Conservation (phyloP, 106 monocot genomes). For the Ottelia alismoides region DNA sequence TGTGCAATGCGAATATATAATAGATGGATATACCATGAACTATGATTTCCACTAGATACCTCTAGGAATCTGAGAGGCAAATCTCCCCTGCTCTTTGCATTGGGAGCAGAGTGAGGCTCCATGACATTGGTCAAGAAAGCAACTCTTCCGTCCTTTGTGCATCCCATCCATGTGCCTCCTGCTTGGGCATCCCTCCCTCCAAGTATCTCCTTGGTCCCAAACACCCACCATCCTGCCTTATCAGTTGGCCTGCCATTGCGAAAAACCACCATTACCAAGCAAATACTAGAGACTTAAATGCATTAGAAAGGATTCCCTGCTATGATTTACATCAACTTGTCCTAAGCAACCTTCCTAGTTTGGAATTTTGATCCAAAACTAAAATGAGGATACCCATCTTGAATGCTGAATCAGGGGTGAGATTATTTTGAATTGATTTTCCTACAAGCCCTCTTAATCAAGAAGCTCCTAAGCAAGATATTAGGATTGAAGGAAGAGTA, state of each 20-base stretch:
- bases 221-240: constrained; percentile 29
- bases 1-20: too few relatives aligned
- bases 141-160: constrained; percentile 28
- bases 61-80: constrained; percentile 49
- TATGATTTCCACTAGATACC: constrained; percentile 24
- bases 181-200: constrained; percentile 31
- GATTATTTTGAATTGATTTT: too few relatives aligned
- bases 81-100: constrained; percentile 42
- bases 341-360: too few relatives aligned
- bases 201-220: constrained; percentile 14
- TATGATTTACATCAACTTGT: too few relatives aligned
- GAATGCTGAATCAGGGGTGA: too few relatives aligned
- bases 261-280: background rate
- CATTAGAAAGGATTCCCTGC: too few relatives aligned
- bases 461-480: background rate
- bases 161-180: constrained; percentile 44
- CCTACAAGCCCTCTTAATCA: background rate
- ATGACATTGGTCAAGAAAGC: constrained; percentile 37
- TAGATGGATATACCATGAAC: too few relatives aligned
- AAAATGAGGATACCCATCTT: background rate
- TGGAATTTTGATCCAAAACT: background rate
- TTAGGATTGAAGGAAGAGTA: background rate
- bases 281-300: too few relatives aligned
- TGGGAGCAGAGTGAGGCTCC: constrained; percentile 13
- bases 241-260: constrained; percentile 24